A percentile compares a stretch with the other conserved stretches of the same genome.
Conservation (phyloP, 2,329 filamentous ascomycete genomes). For the Didymella pinodella region DNA sequence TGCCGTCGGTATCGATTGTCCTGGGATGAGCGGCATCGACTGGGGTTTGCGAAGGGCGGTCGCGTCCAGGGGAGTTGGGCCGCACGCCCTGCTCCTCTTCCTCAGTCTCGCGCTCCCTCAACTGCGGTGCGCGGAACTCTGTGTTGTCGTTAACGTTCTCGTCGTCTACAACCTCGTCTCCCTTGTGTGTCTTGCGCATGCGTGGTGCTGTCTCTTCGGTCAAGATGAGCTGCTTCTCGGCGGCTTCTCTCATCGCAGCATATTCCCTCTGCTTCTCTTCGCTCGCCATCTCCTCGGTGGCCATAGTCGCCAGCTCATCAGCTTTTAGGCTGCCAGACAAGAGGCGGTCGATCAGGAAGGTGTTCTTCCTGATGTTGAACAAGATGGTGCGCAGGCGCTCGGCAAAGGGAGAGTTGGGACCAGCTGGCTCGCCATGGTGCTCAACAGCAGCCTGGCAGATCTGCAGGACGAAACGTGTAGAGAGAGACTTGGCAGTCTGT, state of each 20-base stretch:
- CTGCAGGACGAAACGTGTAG: constrained; percentile 75
- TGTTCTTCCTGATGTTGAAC: constrained; percentile 90
- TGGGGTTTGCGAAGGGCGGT: constrained; percentile 32
- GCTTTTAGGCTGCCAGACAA: constrained; percentile 76
- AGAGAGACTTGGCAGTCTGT: constrained; percentile 68
- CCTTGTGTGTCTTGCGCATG: constrained; percentile 90
- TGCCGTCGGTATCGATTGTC: constrained; percentile 49
- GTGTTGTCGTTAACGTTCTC: constrained; percentile 57
- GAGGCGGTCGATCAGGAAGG: constrained; percentile 76
- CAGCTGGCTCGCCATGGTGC: constrained; percentile 60
- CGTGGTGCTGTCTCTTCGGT: constrained; percentile 75
- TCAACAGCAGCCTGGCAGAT: constrained; percentile 76
- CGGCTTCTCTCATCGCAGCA: constrained; percentile 77
- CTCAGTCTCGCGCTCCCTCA: constrained; percentile 37
- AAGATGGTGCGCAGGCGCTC: constrained; percentile 76
- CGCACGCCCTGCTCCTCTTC: constrained; percentile 34
- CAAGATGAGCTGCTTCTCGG: constrained; percentile 84
- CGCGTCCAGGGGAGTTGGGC: constrained; percentile 25
- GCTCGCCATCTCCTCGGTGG: constrained; percentile 86
- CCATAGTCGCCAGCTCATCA: constrained; percentile 85
- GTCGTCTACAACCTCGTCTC: constrained; percentile 86
- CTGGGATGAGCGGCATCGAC: constrained; percentile 36
- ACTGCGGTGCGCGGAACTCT: constrained; percentile 40
- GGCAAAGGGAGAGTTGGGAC: constrained; percentile 59
- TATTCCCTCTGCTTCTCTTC: constrained; percentile 84